Evolutionary conservation across 2,329 filamentous ascomycete genomes (phyloP).

Genomic region (Mariannaea sp.): DNA sequence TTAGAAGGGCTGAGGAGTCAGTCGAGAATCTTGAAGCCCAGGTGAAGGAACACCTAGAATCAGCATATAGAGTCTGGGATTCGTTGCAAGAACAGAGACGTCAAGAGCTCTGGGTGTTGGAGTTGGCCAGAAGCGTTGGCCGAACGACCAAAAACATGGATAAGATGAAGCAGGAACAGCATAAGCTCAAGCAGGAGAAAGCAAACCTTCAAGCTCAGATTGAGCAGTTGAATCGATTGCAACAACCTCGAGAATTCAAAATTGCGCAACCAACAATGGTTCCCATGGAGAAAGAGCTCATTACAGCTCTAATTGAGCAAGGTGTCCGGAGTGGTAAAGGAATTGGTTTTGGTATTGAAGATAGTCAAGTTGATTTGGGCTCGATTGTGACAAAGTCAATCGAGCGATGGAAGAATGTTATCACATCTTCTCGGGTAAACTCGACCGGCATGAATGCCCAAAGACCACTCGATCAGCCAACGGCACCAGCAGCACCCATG

Average conservation of each 20-base stretch:
- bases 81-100: slow-evolving; percentile 61
- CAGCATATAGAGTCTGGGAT: slow-evolving; percentile 78
- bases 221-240: slow-evolving; percentile 61
- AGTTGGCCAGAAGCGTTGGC: slow-evolving; percentile 64
- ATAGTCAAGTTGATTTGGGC: slow-evolving; percentile 57
- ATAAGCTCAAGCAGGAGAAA: slow-evolving; percentile 60
- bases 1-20: slow-evolving; percentile 54
- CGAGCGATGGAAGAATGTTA: slow-evolving; percentile 65
- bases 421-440: slow-evolving; percentile 54
- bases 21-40: slow-evolving; percentile 69
- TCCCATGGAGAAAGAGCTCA: slow-evolving; percentile 54
- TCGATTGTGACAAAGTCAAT: slow-evolving; percentile 60
- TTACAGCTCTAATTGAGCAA: slow-evolving; percentile 54
- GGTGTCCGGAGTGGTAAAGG: slow-evolving; percentile 46
- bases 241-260: slow-evolving; percentile 65
- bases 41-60: slow-evolving; percentile 75
- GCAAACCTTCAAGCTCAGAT: slow-evolving; percentile 61
- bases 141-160: slow-evolving; percentile 61
- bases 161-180: slow-evolving; percentile 55
- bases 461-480: slow-evolving; percentile 50
- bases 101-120: slow-evolving; percentile 64
- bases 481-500: slow-evolving; percentile 28
- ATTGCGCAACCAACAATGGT: slow-evolving; percentile 57
- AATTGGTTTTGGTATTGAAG: slow-evolving; percentile 55
- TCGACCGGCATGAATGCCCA: slow-evolving; percentile 56